Conservation (phyloP, 1,284 basidiomycete genomes). For the Mycena sp. region DNA sequence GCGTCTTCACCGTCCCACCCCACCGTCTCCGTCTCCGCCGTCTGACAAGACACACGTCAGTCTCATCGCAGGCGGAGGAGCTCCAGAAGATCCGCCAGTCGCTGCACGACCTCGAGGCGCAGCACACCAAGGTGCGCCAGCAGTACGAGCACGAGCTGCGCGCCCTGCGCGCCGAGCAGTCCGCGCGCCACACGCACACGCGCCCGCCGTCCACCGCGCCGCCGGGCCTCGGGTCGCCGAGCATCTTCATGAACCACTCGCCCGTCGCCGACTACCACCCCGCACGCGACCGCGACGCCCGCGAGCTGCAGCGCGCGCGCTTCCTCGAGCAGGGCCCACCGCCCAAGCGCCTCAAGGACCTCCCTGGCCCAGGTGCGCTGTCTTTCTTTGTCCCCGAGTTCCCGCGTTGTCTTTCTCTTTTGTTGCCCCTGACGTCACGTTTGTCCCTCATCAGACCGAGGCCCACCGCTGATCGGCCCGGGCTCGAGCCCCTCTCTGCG, state of each 20-base stretch:
- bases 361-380: too few relatives aligned
- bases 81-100: constrained; percentile 60
- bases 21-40: too few relatives aligned
- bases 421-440: too few relatives aligned
- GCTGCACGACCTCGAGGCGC: constrained; percentile 69
- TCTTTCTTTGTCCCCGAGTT: too few relatives aligned
- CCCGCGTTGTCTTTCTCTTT: too few relatives aligned
- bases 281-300: constrained; percentile 17
- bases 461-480: constrained; percentile 18
- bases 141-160: constrained; percentile 68
- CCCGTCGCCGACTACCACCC: constrained; percentile 17
- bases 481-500: constrained; percentile 26
- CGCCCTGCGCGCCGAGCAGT: constrained; percentile 17
- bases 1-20: too few relatives aligned
- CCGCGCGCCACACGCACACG: constrained; percentile 1
- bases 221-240: background rate
- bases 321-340: constrained; percentile 19
- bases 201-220: background rate
- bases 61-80: constrained; percentile 57
- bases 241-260: background rate
- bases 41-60: too few relatives aligned
- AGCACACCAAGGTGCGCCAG: constrained; percentile 63
- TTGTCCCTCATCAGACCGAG: background rate
- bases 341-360: constrained; percentile 23
- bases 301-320: constrained; percentile 20